Evolutionary conservation across 208 protist genomes (phyloP).

Genomic region (Balamuthia mandrillaris): DNA sequence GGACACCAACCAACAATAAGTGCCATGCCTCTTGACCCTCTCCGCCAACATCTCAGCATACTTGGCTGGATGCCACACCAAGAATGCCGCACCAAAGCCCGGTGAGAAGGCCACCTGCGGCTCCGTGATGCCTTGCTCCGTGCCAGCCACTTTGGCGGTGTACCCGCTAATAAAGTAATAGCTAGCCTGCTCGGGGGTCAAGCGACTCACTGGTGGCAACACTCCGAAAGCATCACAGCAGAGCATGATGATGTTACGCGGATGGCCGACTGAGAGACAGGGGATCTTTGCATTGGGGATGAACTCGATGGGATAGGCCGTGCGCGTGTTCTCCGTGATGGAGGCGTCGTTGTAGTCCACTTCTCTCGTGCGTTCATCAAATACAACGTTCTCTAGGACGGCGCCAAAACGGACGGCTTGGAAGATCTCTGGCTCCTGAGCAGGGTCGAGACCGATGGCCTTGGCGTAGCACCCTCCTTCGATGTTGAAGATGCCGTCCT

Average conservation of each 20-base stretch:
- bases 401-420: constrained; percentile 76
- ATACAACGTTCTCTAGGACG: constrained; percentile 79
- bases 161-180: constrained; percentile 91
- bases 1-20: constrained; percentile 88
- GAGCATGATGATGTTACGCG: constrained; percentile 92
- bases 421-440: constrained; percentile 80
- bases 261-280: constrained; percentile 73
- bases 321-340: constrained; percentile 94
- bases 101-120: constrained; percentile 89
- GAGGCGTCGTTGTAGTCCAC: constrained; percentile 87
- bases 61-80: constrained; percentile 89
- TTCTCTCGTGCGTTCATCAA: constrained; percentile 52
- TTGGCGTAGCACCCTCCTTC: constrained; percentile 83
- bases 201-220: constrained; percentile 87
- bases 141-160: constrained; percentile 83
- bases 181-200: constrained; percentile 89
- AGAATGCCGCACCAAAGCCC: constrained; percentile 91
- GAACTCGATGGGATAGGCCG: constrained; percentile 88
- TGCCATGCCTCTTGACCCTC: constrained; percentile 83
- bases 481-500: constrained; percentile 73
- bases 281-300: constrained; percentile 85
- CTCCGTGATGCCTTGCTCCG: constrained; percentile 86
- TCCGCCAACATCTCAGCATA: constrained; percentile 92
- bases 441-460: constrained; percentile 60
- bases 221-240: constrained; percentile 96